Evolutionary conservation across 192 early-diverging fungal genomes (phyloP).

Genomic region (Mortierella alpina): DNA sequence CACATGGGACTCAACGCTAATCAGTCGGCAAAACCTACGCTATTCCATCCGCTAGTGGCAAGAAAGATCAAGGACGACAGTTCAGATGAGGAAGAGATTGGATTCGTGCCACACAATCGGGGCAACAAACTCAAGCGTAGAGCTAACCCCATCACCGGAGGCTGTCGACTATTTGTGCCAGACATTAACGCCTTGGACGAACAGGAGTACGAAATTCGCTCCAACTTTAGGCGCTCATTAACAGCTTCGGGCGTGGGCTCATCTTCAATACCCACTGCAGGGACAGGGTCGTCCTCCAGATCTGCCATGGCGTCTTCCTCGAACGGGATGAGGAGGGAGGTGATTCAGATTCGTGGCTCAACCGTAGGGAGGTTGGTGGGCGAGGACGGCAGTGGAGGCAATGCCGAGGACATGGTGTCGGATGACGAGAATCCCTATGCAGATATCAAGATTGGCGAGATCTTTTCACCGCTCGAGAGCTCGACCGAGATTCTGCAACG

Average conservation of each 20-base stretch:
- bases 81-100: constrained; percentile 55
- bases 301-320: background rate
- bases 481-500: constrained; percentile 63
- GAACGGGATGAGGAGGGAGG: constrained; percentile 13
- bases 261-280: background rate
- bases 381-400: constrained; percentile 21
- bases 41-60: constrained; percentile 10
- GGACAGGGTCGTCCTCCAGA: background rate
- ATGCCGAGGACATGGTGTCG: constrained; percentile 50
- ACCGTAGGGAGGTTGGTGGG: background rate
- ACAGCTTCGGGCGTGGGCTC: constrained; percentile 21
- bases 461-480: constrained; percentile 64
- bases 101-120: constrained; percentile 71
- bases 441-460: constrained; percentile 69
- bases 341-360: constrained; percentile 13
- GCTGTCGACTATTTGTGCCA: constrained; percentile 58
- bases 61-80: constrained; percentile 36
- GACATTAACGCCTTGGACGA: constrained; percentile 41
- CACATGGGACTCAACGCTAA: background rate
- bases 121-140: constrained; percentile 78
- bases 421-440: constrained; percentile 72
- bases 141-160: constrained; percentile 54
- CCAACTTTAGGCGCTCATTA: constrained; percentile 25
- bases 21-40: background rate
- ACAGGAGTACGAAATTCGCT: constrained; percentile 32